Evolutionary conservation across 2,329 filamentous ascomycete genomes (phyloP).

Genomic region (Fusarium continuum): DNA sequence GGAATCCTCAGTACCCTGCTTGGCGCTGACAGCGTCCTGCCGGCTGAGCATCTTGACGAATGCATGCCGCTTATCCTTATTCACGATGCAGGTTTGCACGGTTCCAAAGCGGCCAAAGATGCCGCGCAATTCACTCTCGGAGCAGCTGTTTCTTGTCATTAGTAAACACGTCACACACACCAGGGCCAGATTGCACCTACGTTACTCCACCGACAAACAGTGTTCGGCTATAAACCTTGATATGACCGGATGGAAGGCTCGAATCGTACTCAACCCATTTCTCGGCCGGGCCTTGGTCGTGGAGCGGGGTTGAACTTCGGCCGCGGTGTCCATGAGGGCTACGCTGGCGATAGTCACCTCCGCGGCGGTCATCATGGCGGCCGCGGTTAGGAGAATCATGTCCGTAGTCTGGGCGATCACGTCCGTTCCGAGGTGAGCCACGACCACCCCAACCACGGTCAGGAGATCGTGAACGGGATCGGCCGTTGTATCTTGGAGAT

Average conservation of each 20-base stretch:
- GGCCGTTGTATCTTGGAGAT: slow-evolving; percentile 66
- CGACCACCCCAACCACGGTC: slow-evolving; percentile 76
- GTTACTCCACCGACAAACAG: slow-evolving; percentile 96
- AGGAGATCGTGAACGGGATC: slow-evolving; percentile 83
- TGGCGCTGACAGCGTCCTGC: slow-evolving; percentile 82
- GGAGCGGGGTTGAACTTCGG: slow-evolving; percentile 67
- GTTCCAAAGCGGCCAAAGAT: slow-evolving; percentile 85
- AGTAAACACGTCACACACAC: slow-evolving; percentile 26
- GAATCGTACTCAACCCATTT: slow-evolving; percentile 87
- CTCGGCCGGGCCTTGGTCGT: slow-evolving; percentile 46
- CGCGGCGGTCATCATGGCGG: slow-evolving; percentile 66
- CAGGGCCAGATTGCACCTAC: slow-evolving; percentile 59
- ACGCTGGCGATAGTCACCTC: slow-evolving; percentile 84
- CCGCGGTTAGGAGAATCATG: slow-evolving; percentile 72
- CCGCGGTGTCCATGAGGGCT: slow-evolving; percentile 78
- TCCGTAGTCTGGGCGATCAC: slow-evolving; percentile 77
- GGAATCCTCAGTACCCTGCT: slow-evolving; percentile 85
- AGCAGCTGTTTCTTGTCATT: slow-evolving; percentile 61
- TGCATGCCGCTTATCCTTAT: slow-evolving; percentile 96
- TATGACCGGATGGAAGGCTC: slow-evolving; percentile 76
- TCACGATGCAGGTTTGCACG: slow-evolving; percentile 98
- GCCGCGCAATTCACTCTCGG: slow-evolving; percentile 81
- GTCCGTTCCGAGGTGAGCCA: slow-evolving; percentile 69
- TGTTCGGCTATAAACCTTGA: slow-evolving; percentile 94
- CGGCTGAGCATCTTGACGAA: slow-evolving; percentile 99